Evolutionary conservation across 192 early-diverging fungal species (phyloP).

Genomic region (Dimargaris cristalligena): DNA sequence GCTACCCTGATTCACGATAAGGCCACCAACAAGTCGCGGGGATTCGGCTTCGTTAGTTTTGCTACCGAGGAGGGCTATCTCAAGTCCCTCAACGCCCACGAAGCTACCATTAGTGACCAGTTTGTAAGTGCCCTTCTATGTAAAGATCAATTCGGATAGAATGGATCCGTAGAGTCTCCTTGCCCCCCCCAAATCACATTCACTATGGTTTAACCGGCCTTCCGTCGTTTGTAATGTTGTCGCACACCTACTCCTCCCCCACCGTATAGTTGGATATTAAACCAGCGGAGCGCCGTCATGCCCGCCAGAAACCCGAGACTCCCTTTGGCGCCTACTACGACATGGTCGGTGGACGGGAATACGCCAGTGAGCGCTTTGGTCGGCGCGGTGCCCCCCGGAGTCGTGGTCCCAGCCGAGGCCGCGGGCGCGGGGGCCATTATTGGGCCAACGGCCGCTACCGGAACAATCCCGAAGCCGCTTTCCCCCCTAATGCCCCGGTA

Average conservation of each 20-base stretch:
- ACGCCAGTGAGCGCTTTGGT: slow-evolving; percentile 12
- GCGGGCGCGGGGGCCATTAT: neutral
- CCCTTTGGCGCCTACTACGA: slow-evolving; percentile 19
- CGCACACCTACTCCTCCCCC: slow-evolving; percentile 13
- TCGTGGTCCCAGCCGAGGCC: neutral
- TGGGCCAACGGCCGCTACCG: neutral
- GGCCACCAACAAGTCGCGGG: slow-evolving; percentile 67
- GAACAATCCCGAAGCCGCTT: neutral
- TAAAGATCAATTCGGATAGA: neutral
- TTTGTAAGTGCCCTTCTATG: slow-evolving; percentile 9
- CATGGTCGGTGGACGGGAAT: slow-evolving; percentile 18
- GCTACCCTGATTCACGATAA: slow-evolving; percentile 74
- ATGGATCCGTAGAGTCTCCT: slow-evolving; percentile 13
- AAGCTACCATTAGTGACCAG: slow-evolving; percentile 18
- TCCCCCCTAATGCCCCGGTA: neutral
- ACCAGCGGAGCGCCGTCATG: neutral
- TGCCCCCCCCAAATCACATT: slow-evolving; percentile 14
- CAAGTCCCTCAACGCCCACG: slow-evolving; percentile 21
- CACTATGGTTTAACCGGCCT: slow-evolving; percentile 16
- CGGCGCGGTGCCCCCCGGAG: slow-evolving; percentile 6
- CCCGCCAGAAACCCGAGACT: neutral
- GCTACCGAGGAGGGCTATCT: slow-evolving; percentile 52
- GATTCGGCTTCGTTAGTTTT: slow-evolving; percentile 87
- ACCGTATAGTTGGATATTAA: slow-evolving; percentile 11
- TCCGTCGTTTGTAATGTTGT: slow-evolving; percentile 14